Base-by-base conservation (phyloP, 2,329 filamentous ascomycete genomes). In the Epichloe sylvatica region DNA sequence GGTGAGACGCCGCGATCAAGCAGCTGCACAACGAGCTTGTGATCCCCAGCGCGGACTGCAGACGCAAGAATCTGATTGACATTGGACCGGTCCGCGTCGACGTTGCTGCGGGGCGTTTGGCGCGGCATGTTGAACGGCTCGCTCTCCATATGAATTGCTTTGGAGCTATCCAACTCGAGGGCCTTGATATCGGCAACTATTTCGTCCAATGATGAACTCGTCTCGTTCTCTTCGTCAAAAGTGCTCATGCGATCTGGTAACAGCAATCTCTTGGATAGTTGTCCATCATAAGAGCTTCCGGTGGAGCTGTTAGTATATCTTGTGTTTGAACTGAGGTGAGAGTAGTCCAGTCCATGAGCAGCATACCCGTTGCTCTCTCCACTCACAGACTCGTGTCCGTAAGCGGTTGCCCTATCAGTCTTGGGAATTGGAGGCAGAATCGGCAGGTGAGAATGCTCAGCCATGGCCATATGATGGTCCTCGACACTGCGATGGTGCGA, bases 1-100 rank as follows among this genome's bases (percentile, higher is more conserved):
- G 77, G 67, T 17, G 75, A 67, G 11, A 77, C 75, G 41, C 78
- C 78, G 5, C 74, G 72, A 54, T 80, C 75, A 3, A 81, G 68
- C 6, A 81, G 66, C 57, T 80, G 74, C 62, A 77, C 73, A 1
- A 80, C 62, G 36, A 76, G 62, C 56, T 74, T 74, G 58, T 78
- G 73, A 55, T 81, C 80, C 56, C 69, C 73, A 36, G 68, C 67
- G n/a, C 76, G 71, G 12, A 82, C 69, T 3, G 78, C 78, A 6
- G 71, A 69, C 2, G 76, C 57, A 0, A 82, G 66, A 3, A 75
- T 70, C 2, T 67, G 61, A 57, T 67, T 72, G 55, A 75, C 63
- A 46, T 69, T 70, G 0, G 67, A 60, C 0, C 67, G 66, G 34
- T 73, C 71, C 3, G 66, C 60, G 5, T 69, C 71, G 0, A 61